Evolutionary conservation across 176 grass and related monocot species (phyloP), one percentile per base, ranked within the genome.

Genomic region (Carex littledalei): DNA sequence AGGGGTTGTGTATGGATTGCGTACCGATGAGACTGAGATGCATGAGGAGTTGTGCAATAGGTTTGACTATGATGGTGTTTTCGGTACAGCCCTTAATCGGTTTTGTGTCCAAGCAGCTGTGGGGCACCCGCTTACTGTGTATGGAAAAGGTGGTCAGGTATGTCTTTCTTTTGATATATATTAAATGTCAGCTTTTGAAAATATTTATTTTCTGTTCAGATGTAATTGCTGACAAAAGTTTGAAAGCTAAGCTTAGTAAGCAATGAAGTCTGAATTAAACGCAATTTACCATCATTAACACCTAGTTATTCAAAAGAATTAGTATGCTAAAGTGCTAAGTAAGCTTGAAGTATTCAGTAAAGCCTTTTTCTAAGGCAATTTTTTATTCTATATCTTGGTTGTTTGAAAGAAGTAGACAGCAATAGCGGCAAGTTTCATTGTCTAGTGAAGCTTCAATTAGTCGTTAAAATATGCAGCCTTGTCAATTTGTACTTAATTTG

Each of bases 81-180:
- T 98, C 84, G 95, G 95, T 29, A 98, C 95, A 84, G 95, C 95
- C 84, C 83, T 98, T 31, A 98, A 98, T 88, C 90, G 95, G 74
- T 98, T 98, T 60, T 98, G 95, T 93, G 95, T 98, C 67, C 95
- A 98, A 73, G 95, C 95, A 45, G 95, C 89, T 84, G 92, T 98
- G 13, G 92, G 92, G 20, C 95, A 98, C 57, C 95, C 95, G 41
- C 87, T 98, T 71, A 98, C 95, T 67, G 95, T 98, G 52, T 98
- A 98, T 17, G 95, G 95, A 84, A 98, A 98, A 84, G 95, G 92
- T 54, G 95, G 92, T 49, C 92, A 98, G 91, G 95, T 94, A 86
- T 89, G 87, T 75, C 31, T 16, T 22, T 41, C 6, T 8, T 31
- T 8, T 80, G 3, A 66, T 7, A 2, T 21, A 41, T 80, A 26